These are phyloP conservation scores for Leccinum longicurvipes DNA, from an alignment of 768 basidiomycete species.

Conservation along the genomic window DNA sequence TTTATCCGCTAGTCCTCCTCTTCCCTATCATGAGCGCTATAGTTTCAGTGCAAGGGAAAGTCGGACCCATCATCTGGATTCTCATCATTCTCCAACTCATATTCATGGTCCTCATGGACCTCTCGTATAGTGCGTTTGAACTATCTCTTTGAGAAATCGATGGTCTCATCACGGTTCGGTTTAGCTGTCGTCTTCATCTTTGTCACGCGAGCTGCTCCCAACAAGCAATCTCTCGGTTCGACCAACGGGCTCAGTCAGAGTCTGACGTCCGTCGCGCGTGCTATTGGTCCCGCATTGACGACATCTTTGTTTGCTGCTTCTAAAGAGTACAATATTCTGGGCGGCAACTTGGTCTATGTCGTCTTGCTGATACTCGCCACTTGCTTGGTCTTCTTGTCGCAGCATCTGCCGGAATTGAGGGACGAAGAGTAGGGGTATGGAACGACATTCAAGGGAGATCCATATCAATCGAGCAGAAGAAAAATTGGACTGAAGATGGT, in stretches of 20 bases:
- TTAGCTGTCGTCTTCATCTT: conserved; percentile 49
- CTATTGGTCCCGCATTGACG: conserved; percentile 46
- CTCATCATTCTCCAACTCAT: conserved; percentile 31
- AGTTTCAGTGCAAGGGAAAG: conserved; percentile 30
- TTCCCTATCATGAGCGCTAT: conserved; percentile 47
- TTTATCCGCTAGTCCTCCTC: conserved; percentile 36
- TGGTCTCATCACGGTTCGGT: conserved; percentile 1
- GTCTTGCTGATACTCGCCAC: conserved; percentile 34
- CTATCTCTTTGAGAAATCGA: neutral
- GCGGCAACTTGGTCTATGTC: conserved; percentile 50
- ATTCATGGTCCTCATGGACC: conserved; percentile 35
- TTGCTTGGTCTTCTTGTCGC: conserved; percentile 21
- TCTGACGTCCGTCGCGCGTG: conserved; percentile 42
- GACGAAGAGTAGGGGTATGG: conserved; percentile 14
- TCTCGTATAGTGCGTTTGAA: conserved; percentile 38
- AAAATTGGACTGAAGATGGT: too few relatives aligned
- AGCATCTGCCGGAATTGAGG: conserved; percentile 18
- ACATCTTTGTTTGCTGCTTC: conserved; percentile 56
- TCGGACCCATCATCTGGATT: conserved; percentile 36
- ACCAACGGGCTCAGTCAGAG: conserved; percentile 57
- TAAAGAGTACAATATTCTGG: conserved; percentile 43
- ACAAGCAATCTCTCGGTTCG: conserved; percentile 50
- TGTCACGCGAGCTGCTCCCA: conserved; percentile 50
- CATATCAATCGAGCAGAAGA: too few relatives aligned
- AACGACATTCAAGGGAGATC: too few relatives aligned